A percentile compares a stretch with the other conserved stretches of the same genome.
These are phyloP conservation scores for Dioscorea zingiberensis DNA, from an alignment of 106 monocot species.

Conservation along the genomic window DNA sequence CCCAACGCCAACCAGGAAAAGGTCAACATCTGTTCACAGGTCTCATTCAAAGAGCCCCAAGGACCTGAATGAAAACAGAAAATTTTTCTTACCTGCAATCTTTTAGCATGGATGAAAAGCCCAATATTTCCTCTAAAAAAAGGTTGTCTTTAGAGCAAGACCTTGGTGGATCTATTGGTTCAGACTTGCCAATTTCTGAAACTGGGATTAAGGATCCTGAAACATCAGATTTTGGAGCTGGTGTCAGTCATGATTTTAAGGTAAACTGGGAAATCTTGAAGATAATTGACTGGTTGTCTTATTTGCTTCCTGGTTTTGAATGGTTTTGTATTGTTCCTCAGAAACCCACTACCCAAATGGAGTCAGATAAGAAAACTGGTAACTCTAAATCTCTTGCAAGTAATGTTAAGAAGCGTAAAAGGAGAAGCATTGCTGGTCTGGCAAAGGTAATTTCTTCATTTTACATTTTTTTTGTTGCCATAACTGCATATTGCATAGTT, in stretches of 20 bases:
- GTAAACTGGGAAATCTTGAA: slow-evolving; percentile 14
- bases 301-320: neutral
- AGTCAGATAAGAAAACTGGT: slow-evolving; percentile 9
- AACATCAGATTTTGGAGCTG: slow-evolving; percentile 6
- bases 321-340: slow-evolving; percentile 4
- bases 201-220: slow-evolving; percentile 32
- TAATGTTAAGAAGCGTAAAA: slow-evolving; percentile 31
- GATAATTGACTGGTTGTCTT: neutral
- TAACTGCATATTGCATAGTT: no score
- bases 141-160: slow-evolving; percentile 2
- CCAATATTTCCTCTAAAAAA: neutral
- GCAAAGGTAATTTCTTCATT: slow-evolving; percentile 45
- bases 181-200: slow-evolving; percentile 1
- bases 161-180: no score
- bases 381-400: neutral
- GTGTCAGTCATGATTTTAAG: slow-evolving; percentile 18
- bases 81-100: slow-evolving; percentile 12
- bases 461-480: no score
- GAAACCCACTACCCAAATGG: slow-evolving; percentile 18
- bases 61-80: slow-evolving; percentile 14
- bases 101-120: slow-evolving; percentile 13
- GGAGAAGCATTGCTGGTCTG: slow-evolving; percentile 49
- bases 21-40: slow-evolving; percentile 35
- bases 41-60: slow-evolving; percentile 23
- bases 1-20: slow-evolving; percentile 62